Base-by-base conservation (phyloP, 192 early-diverging fungal genomes). In the Glomus cerebriforme region DNA sequence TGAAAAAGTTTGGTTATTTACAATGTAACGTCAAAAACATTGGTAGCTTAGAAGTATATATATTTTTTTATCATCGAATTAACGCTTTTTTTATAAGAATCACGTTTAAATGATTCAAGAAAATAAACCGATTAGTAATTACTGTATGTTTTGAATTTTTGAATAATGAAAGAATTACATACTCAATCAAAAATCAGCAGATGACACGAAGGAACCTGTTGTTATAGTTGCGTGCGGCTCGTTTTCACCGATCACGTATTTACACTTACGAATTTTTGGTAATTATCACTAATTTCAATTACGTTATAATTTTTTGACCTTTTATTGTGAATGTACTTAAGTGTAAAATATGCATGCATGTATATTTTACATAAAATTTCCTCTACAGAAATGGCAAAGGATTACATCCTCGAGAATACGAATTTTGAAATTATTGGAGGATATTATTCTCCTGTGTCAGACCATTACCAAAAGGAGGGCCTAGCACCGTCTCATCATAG, bases 201-300 rank as follows among this genome's bases (percentile, higher is more conserved):
- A 92, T 73, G 86, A 86, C n/a, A 82, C 75, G 19, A 94, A 92
- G 81, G 90, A 82, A 12, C 97, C 98, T 17, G 86, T 98, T 15
- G 96, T 98, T 6, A 87, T 98, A 29, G 93, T 99, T 19, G 97
- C 94, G 7, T 99, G 98, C 81, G 98, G 98, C 13, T 98, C 96
- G 1, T 99, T 93, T 84, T 97, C 95, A 2, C 98, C 98, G 13
- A 93, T 99, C 58, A 99, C 98, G 6, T 96, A 98, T 83, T 88
- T 98, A 27, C 98, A 99, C 75, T 86, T 99, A 69, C 93, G 98
- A 76, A 98, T 99, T 93, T 99, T 99, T 90, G 97, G 96, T 98
- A 91, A 60, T 26, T n/a, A n/a, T n/a, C 62, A 12, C 2, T 7
- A 26, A 62, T 62, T 63, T 9, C 17, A 32, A 37, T 19, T 29